Percentiles rank a stretch among this genome's conserved stretches.
Evolutionary conservation across 768 basidiomycete species (phyloP).

Genomic region (Suillus subaureus): DNA sequence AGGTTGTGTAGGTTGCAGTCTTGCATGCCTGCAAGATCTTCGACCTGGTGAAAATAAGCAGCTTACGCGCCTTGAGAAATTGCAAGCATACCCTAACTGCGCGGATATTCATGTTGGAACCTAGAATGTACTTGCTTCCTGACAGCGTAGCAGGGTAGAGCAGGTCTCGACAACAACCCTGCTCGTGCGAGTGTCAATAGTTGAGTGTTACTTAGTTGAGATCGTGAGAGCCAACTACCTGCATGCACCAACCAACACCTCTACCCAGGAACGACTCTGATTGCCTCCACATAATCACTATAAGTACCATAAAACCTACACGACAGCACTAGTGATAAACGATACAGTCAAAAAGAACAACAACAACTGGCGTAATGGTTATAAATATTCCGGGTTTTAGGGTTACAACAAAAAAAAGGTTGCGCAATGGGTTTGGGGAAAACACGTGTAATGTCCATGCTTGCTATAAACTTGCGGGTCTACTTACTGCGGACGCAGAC

Average conservation of each 20-base stretch:
- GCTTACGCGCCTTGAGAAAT: neutral
- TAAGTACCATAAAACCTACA: slow-evolving; percentile 7
- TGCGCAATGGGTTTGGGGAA: neutral
- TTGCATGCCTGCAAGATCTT: slow-evolving; percentile 92
- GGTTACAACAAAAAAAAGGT: slow-evolving; percentile 2
- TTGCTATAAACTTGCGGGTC: slow-evolving; percentile 4
- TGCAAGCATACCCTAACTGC: slow-evolving; percentile 27
- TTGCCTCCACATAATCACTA: slow-evolving; percentile 3
- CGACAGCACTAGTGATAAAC: slow-evolving; percentile 1
- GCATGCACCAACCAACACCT: neutral
- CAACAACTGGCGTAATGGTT: slow-evolving; percentile 3
- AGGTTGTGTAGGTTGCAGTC: slow-evolving; percentile 91
- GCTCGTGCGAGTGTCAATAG: neutral
- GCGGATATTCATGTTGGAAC: slow-evolving; percentile 31
- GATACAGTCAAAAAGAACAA: slow-evolving; percentile 8
- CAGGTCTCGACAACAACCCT: neutral
- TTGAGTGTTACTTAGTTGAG: neutral
- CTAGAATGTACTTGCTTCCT: neutral
- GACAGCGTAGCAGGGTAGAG: slow-evolving; percentile 5
- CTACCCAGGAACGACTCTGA: neutral
- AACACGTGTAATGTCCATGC: neutral
- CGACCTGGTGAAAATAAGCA: slow-evolving; percentile 54
- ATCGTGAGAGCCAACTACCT: neutral
- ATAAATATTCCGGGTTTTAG: slow-evolving; percentile 8
- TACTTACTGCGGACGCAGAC: neutral